phyloP scores from a whole-genome alignment of 805 yeast species.

The Wickerhamomyces alni region DNA sequence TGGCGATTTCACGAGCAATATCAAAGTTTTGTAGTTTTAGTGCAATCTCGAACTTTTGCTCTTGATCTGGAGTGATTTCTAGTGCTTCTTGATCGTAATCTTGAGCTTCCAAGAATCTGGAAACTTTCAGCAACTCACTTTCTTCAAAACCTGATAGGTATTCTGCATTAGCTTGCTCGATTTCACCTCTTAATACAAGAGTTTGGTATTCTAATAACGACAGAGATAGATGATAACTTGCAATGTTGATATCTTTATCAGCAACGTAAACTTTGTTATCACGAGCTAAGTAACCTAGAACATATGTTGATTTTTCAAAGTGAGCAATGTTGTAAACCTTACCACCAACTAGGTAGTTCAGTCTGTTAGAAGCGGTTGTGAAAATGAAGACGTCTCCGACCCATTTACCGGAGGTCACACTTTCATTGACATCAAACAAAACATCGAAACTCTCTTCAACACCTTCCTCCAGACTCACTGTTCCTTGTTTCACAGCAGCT shows the following conservation, averaged over 20 bases:
- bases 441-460: slow-evolving; percentile 84
- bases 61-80: slow-evolving; percentile 76
- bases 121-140: slow-evolving; percentile 67
- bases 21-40: slow-evolving; percentile 64
- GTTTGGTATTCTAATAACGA: slow-evolving; percentile 95
- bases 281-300: slow-evolving; percentile 84
- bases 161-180: slow-evolving; percentile 68
- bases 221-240: slow-evolving; percentile 75
- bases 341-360: slow-evolving; percentile 93
- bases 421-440: slow-evolving; percentile 73
- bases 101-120: slow-evolving; percentile 91
- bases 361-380: slow-evolving; percentile 80
- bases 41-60: slow-evolving; percentile 89
- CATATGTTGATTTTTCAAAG: slow-evolving; percentile 80
- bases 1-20: slow-evolving; percentile 66
- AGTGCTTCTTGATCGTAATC: slow-evolving; percentile 82
- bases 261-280: slow-evolving; percentile 87
- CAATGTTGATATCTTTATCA: slow-evolving; percentile 82
- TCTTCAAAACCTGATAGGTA: slow-evolving; percentile 56
- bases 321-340: slow-evolving; percentile 88
- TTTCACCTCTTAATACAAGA: slow-evolving; percentile 87
- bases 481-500: slow-evolving; percentile 52
- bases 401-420: slow-evolving; percentile 86
- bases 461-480: slow-evolving; percentile 76
- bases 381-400: slow-evolving; percentile 95